Evolutionary conservation across 495 filamentous ascomycete genomes (phyloP).

Genomic region (Hyaloscypha hepaticicola): DNA sequence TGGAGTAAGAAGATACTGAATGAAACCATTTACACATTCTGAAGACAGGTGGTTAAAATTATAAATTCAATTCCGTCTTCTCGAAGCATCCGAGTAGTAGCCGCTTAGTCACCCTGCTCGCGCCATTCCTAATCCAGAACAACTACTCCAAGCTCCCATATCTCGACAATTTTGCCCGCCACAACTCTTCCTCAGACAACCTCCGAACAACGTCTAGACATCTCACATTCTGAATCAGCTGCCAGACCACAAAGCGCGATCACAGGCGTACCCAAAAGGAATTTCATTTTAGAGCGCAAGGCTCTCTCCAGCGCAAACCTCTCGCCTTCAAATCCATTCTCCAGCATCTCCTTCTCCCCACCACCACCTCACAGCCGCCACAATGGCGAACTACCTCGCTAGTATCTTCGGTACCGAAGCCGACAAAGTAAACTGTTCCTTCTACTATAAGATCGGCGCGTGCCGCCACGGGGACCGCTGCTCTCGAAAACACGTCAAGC

Average conservation of each 20-base stretch:
- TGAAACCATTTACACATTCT: too few relatives aligned
- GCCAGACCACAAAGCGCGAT: background rate
- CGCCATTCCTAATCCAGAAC: background rate
- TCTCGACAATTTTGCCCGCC: background rate
- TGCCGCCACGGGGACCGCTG: slow-evolving; percentile 98
- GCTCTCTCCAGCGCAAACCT: background rate
- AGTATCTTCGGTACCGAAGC: slow-evolving; percentile 99
- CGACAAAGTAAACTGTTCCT: slow-evolving; percentile 73
- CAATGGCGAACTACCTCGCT: slow-evolving; percentile 93
- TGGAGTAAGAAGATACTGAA: too few relatives aligned
- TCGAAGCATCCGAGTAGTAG: background rate
- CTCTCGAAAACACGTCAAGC: slow-evolving; percentile 97
- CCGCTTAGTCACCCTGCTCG: background rate
- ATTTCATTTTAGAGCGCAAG: background rate
- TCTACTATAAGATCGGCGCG: slow-evolving; percentile 91
- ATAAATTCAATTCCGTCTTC: background rate
- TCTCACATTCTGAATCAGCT: background rate
- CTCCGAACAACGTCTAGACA: background rate
- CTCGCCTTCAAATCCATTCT: background rate
- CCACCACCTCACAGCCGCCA: slow-evolving; percentile 13
- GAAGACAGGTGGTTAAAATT: too few relatives aligned
- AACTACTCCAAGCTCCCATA: background rate
- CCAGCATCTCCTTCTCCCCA: background rate
- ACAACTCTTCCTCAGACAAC: background rate
- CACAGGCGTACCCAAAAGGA: background rate